Base-by-base conservation (phyloP, 192 early-diverging fungal species). In the Backusella psychrophila region DNA sequence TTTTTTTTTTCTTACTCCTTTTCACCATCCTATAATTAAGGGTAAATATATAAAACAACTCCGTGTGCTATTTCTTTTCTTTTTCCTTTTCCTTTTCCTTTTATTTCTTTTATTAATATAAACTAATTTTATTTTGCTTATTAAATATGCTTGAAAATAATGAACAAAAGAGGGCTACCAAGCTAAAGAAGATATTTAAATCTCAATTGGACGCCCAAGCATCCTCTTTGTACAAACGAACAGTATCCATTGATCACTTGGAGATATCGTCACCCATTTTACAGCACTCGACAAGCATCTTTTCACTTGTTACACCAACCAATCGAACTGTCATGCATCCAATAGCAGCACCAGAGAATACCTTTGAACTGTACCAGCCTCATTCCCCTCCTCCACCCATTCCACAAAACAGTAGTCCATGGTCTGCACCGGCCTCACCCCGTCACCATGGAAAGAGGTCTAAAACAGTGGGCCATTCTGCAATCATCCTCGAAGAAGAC, bases 231-330 rank as follows among this genome's bases (percentile, higher is more conserved):
- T 44, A 77, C 36, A 49, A 49, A 49, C 31, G 66, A 36, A 63
- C 70, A 0, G n/a, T 36, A 15, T 5, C 41, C 19, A 23, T 29
- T 8, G 0, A 36, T 23, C 41, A 41, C 29, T 23, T 69, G 3
- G 33, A 29, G 17, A 77, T 71, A 8, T 72, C 68, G 7, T 72
- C 69, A 17, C 76, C 76, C 19, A 65, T 77, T 9, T 63, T 77
- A 31, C 76, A 77, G 31, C 68, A 71, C 29, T 72, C 76, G 0
- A 66, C 69, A 9, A 72, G 44, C 12, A 63, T 77, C 23, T 77
- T 72, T 44, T 70, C 76, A 6, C 29, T 77, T 11, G 76, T 65
- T 12, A 72, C 76, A 19, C 76, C 76, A 19, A 56, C 23, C 1
- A 49, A 49, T 49, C 69, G 76, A 23, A 19, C 76, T 15, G 41